Base-by-base conservation (phyloP, 768 basidiomycete genomes). In the Udeniomyces megalosporus region DNA sequence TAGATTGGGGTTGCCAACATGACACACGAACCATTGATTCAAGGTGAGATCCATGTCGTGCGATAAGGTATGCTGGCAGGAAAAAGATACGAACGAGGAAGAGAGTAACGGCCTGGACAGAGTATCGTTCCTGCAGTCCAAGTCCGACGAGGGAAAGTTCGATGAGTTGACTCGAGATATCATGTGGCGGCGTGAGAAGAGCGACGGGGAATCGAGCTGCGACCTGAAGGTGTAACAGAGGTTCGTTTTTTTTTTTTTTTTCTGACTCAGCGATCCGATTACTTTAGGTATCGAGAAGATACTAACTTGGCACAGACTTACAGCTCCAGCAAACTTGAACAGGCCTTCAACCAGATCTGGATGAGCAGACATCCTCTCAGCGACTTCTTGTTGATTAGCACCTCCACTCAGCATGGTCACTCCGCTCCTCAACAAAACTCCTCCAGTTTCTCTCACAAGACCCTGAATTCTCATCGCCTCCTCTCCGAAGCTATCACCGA, bases 321-420 rank as follows among this genome's bases (percentile, higher is more conserved):
- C 60, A 2, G 56, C 47, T 2, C 56, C 49, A 28, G 44, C 48
- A n/a, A 58, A 63, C 31, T 63, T 63, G 56, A 63, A 63, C 17
- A 63, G 51, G n/a, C 62, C 57, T 17, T 63, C 62, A 14, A 63
- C 55, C 6, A 63, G 29, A 32, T 63, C 62, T 17, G 62, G 62
- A 22, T 42, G 22, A 24, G 55, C 26, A 20, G 1, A 2, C n/a
- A 42, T 26, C 26, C 17, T 22, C 29, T 53, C 28, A 4, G 7
- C n/a, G 5, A 12, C 24, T 44, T 45, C 53, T 38, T 38, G 15
- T 32, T 47, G 22, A 22, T 38, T 55, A 62, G 56, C 24, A 53
- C 54, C 6, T 62, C 61, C 10, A 3, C 32, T 50, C 12, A 60
- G 34, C 6, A 42, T 22, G 35, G 24, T 44, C 11, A 46, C 34